Base-by-base conservation (phyloP, 805 yeast species). In the Saccharomycopsis sp. region DNA sequence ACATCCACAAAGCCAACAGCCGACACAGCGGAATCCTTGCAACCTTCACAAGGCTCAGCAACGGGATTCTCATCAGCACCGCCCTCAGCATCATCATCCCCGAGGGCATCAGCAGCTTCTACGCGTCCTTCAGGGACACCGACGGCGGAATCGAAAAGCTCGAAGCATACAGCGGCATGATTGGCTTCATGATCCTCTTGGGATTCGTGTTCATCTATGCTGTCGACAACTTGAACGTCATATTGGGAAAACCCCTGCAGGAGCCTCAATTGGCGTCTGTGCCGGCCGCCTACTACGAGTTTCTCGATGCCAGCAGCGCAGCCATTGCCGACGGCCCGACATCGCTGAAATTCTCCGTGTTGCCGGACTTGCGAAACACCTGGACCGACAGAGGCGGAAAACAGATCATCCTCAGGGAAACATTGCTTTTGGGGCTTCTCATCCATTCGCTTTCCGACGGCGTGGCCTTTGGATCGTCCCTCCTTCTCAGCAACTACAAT, bases 391-490 rank as follows among this genome's bases (percentile, higher is more conserved):
- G 50, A 29, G 58, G 46, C 52, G 15, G 34, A 37, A 21, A 66
- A 1, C 58, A 58, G n/a, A 69, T 78, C 2, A 66, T 74, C 0
- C 55, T 73, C 29, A 58, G 64, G 16, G 70, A 80, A 15, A 71
- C 88, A 0, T 72, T 82, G 1, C 80, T 88, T 0, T 63, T 85
- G 2, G 90, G 91, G 0, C 72, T 87, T 14, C 66, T 85, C 0
- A 73, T 87, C 15, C 95, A 87, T 65, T 80, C 89, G 0, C 64
- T 82, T 1, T 81, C 88, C 1, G 95, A 87, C 64, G 95, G 95
- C 1, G 72, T 87, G 4, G 85, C 90, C 0, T 71, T 87, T 40
- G 90, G 91, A 0, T 79, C 90, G 0, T 76, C 86, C 0, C 74
- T 76, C 53, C 68, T 77, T 23, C 59, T 79, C 9, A 64, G 72